Base-by-base conservation (phyloP, 2,329 filamentous ascomycete species). In the Arthroderma sp. region DNA sequence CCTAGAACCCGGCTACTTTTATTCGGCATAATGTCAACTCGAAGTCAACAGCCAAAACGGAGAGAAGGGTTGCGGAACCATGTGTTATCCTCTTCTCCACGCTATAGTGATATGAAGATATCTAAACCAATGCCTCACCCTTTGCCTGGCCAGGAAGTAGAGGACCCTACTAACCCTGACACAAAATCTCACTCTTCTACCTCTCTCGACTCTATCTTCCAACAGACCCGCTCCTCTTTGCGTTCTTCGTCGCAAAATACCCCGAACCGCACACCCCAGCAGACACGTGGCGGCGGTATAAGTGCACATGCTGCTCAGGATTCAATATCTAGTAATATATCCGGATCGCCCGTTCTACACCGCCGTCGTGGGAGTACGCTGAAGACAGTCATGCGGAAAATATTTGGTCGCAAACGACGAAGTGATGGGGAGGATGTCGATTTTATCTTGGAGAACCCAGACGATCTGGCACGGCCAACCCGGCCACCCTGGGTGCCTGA, bases 331-430 rank as follows among this genome's bases (percentile, higher is more conserved):
- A 57, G 50, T 8, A 44, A 53, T 9, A 41, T 52, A 29, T 51
- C 52, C 5, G 54, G 55, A 11, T 49, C 50, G 1, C 50, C 59
- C 1, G 45, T 53, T 31, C 52, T 53, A 9, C 63, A 66, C 49
- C 62, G 61, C 40, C 61, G 64, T 8, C 63, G 62, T 4, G 63
- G 59, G 6, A 67, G 64, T 45, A 64, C 64, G 2, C 45, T 67
- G 42, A 66, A 63, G 47, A 64, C 60, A 2, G 62, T 66, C n/a
- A 67, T 67, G 64, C 61, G 62, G 41, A 67, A 62, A 51, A 60
- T 67, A 38, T 67, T 67, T 52, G 64, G 59, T 32, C 58, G 61
- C 15, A 65, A 63, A 49, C 52, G 60, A 39, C 57, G 59, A 29
- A 63, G 61, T 38, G 53, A 60, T 31, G 42, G 36, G n/a, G 30